These are phyloP conservation scores for Crataegus laevigata DNA, from an alignment of 306 rosid species.

Conservation along the genomic window DNA sequence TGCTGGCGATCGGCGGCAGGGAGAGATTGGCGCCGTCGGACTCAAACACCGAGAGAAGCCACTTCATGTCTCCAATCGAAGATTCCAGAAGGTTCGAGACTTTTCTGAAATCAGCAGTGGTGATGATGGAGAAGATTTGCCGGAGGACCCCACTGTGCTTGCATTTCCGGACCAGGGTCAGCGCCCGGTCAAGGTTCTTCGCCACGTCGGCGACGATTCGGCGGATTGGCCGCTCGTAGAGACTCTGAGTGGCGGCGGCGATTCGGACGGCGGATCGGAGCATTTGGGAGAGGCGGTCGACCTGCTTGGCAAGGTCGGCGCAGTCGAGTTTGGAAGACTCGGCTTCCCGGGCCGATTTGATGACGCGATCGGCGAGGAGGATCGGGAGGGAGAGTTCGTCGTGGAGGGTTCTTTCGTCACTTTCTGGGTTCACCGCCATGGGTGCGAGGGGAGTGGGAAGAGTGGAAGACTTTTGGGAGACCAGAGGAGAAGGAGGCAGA, in stretches of 20 bases:
- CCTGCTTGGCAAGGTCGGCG: conserved; percentile 44
- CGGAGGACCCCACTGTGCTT: conserved; percentile 59
- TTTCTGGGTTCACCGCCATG: neutral
- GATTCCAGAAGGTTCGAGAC: conserved; percentile 52
- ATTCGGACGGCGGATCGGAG: conserved; percentile 54
- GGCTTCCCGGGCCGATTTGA: conserved; percentile 60
- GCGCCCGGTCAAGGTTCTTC: conserved; percentile 56
- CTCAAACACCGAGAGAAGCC: conserved; percentile 61
- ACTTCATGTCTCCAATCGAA: conserved; percentile 65
- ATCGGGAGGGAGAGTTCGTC: conserved; percentile 55
- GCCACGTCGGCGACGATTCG: conserved; percentile 56
- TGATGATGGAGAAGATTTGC: conserved; percentile 62
- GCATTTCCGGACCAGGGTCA: conserved; percentile 49
- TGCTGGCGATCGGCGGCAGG: conserved; percentile 70
- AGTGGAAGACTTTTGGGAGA: neutral
- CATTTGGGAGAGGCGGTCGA: conserved; percentile 50
- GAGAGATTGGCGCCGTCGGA: conserved; percentile 48
- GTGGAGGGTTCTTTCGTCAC: conserved; percentile 42
- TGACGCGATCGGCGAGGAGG: conserved; percentile 54
- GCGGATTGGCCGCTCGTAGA: conserved; percentile 68
- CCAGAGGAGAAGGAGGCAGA: neutral
- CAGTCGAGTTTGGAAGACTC: conserved; percentile 57
- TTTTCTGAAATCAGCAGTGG: conserved; percentile 57
- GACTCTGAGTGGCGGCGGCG: conserved; percentile 34
- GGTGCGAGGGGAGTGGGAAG: neutral